phyloP scores from a whole-genome alignment of 2,329 filamentous ascomycete species.

The Trichoderma aggressivum region DNA sequence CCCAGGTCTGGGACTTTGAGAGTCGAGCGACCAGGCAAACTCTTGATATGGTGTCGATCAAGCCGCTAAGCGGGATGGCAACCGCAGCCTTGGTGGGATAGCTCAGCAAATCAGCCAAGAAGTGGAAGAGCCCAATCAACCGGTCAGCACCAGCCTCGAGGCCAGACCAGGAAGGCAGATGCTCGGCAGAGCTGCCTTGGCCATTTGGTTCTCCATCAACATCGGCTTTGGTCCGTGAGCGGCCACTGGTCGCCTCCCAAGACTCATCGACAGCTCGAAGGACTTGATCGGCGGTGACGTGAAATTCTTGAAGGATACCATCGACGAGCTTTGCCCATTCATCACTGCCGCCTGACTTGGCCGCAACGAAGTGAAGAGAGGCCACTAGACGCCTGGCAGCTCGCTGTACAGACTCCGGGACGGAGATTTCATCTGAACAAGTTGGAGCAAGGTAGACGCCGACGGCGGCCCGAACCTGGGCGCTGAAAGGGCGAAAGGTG shows the following conservation, averaged over 20 bases:
- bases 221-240: slow-evolving; percentile 41
- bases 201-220: slow-evolving; percentile 47
- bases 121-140: slow-evolving; percentile 60
- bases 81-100: slow-evolving; percentile 64
- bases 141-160: slow-evolving; percentile 71
- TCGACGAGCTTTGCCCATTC: slow-evolving; percentile 73
- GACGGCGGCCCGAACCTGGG: slow-evolving; percentile 62
- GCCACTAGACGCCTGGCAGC: slow-evolving; percentile 64
- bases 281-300: slow-evolving; percentile 70
- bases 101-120: slow-evolving; percentile 61
- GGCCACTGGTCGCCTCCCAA: slow-evolving; percentile 66
- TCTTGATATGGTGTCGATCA: slow-evolving; percentile 68
- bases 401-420: slow-evolving; percentile 51
- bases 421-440: slow-evolving; percentile 45
- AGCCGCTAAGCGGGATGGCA: slow-evolving; percentile 60
- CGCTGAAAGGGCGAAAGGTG: slow-evolving; percentile 72
- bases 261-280: slow-evolving; percentile 78
- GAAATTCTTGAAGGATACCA: slow-evolving; percentile 59
- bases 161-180: slow-evolving; percentile 69
- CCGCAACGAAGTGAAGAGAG: slow-evolving; percentile 73
- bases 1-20: slow-evolving; percentile 45
- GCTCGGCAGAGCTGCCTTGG: slow-evolving; percentile 43
- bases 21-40: slow-evolving; percentile 63
- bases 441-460: slow-evolving; percentile 63
- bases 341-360: slow-evolving; percentile 71